Evolutionary conservation across 768 basidiomycete genomes (phyloP), one percentile per base, ranked within the genome.

Genomic region (Pisolithus marmoratus): DNA sequence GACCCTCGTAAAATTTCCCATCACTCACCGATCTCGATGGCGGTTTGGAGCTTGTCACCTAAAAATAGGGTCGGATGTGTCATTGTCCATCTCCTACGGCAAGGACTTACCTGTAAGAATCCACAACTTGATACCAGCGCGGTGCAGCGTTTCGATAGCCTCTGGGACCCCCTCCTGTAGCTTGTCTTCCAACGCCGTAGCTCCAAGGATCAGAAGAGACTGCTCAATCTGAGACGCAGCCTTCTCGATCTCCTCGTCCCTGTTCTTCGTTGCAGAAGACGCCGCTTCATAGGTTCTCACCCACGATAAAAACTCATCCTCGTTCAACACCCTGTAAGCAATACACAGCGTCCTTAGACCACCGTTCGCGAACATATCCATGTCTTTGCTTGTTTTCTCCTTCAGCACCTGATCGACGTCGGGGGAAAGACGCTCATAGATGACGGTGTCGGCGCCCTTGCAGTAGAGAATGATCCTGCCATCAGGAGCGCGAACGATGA

Each of bases 41-140:
- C 95, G 1, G 95, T 99, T 68, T 98, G 94, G 1, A 97, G 76
- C 69, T 99, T 99, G 71, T 99, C 95, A 24, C 94, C 90, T 87
- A 56, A 4, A n/a, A 37, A 24, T 42, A 19, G 49, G 20, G 8
- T 42, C 40, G 45, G 15, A 6, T 9, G 22, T 22, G 20, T n/a
- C 20, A 23, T 11, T 37, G 46, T 15, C 45, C 37, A 15, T 12
- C 22, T 40, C 38, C 50, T 48, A 34, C 12, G 34, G 12, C 12
- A 7, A 31, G 66, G 71, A 34, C 65, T 54, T 51, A 87, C 90
- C 94, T 34, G 95, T 98, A 46, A 97, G 72, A 67, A 98, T 95
- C 95, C 95, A 99, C 2, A 99, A 68, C 70, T 97, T 99, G 74
- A 99, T 96, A 12, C 95, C 95, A 2, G 95, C 95, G 26, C 80